Percentiles rank a stretch among this genome's conserved stretches.
Conservation (phyloP, 2,329 filamentous ascomycete genomes). For the Rhynchosporium graminicola region DNA sequence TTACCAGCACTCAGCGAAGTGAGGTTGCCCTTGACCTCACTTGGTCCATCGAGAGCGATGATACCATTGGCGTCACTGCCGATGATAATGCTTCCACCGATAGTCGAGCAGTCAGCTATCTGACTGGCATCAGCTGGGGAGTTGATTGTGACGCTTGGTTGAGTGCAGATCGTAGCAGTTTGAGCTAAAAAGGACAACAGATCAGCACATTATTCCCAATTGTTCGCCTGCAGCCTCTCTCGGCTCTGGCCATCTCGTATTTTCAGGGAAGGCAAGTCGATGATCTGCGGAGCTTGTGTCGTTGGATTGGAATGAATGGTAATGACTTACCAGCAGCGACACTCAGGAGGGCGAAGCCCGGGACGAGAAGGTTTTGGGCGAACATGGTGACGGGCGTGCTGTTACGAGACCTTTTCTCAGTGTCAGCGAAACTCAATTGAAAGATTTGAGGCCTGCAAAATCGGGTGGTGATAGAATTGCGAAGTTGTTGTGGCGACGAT, state of each 20-base stretch:
- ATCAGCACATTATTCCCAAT: slow-evolving; percentile 15
- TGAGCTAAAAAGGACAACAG: slow-evolving; percentile 23
- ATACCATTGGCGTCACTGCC: slow-evolving; percentile 35
- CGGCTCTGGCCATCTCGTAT: neutral
- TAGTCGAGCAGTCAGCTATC: slow-evolving; percentile 36
- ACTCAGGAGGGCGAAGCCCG: slow-evolving; percentile 31
- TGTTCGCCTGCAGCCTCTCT: neutral
- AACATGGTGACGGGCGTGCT: slow-evolving; percentile 35
- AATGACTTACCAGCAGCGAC: slow-evolving; percentile 35
- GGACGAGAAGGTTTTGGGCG: slow-evolving; percentile 31
- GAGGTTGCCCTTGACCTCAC: slow-evolving; percentile 58
- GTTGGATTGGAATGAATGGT: neutral
- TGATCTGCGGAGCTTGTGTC: neutral
- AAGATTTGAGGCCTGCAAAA: slow-evolving; percentile 28
- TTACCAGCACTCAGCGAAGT: slow-evolving; percentile 60
- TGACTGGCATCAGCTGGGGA: slow-evolving; percentile 37
- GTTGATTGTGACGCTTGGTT: slow-evolving; percentile 38
- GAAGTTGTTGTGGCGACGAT: slow-evolving; percentile 16
- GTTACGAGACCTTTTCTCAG: slow-evolving; percentile 29
- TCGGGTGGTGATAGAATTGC: slow-evolving; percentile 23
- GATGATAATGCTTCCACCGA: slow-evolving; percentile 41
- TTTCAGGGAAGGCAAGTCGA: slow-evolving; percentile 2
- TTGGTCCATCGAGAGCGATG: slow-evolving; percentile 61
- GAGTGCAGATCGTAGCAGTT: slow-evolving; percentile 32
- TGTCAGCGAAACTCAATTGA: slow-evolving; percentile 30